These are phyloP conservation scores for Penicillium olsonii DNA, from an alignment of 2,329 filamentous ascomycete genomes.

Conservation along the genomic window DNA sequence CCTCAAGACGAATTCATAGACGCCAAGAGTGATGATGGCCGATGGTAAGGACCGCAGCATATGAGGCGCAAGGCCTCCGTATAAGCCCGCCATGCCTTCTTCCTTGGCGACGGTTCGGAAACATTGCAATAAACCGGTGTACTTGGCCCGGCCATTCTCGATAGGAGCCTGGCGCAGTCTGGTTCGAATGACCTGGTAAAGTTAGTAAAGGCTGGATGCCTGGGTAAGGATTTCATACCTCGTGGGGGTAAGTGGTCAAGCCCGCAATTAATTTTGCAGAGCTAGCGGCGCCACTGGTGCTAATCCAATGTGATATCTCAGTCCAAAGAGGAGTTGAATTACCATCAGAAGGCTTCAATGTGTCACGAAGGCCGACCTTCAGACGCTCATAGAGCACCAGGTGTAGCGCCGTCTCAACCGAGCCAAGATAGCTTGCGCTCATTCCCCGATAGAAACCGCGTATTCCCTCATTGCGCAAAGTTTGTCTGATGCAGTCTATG, in stretches of 20 bases:
- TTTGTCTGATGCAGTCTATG: conserved; percentile 69
- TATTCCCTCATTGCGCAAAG: conserved; percentile 81
- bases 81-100: conserved; percentile 38
- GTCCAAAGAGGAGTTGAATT: conserved; percentile 24
- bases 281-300: conserved; percentile 36
- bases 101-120: conserved; percentile 37
- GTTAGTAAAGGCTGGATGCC: not conserved
- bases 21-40: conserved; percentile 39
- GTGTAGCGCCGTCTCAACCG: conserved; percentile 39
- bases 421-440: conserved; percentile 3
- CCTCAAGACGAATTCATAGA: conserved; percentile 40
- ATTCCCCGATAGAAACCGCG: conserved; percentile 61
- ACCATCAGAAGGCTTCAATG: conserved; percentile 21
- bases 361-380: conserved; percentile 29
- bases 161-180: conserved; percentile 38
- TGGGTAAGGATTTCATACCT: conserved; percentile 22
- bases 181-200: conserved; percentile 36
- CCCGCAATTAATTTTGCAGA: conserved; percentile 37
- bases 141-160: conserved; percentile 37
- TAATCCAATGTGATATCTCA: conserved; percentile 30
- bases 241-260: conserved; percentile 38
- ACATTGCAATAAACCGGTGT: conserved; percentile 39
- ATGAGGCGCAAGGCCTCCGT: conserved; percentile 40
- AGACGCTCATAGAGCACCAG: conserved; percentile 39
- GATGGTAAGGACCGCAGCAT: conserved; percentile 38